A percentile compares a stretch with the other conserved stretches of the same genome.
Evolutionary conservation across 2,329 filamentous ascomycete genomes (phyloP).

Genomic region (Capronia epimyces): DNA sequence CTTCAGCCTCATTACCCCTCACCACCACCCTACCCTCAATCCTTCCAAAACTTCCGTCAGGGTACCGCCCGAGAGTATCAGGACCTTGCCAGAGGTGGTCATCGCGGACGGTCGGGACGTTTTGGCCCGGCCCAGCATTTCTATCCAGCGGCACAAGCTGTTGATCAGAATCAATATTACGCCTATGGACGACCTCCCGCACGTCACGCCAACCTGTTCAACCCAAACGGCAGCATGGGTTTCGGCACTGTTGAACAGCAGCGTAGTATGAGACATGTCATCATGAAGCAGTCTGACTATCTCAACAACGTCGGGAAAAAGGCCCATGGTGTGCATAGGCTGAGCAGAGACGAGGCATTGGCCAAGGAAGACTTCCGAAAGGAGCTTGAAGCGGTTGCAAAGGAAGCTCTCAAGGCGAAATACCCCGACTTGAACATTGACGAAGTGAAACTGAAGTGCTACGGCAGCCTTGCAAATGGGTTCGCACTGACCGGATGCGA

Average conservation of each 20-base stretch:
- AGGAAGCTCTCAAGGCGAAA: slow-evolving; percentile 41
- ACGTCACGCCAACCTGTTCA: slow-evolving; percentile 13
- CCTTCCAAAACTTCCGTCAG: slow-evolving; percentile 5
- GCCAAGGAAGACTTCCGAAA: slow-evolving; percentile 67
- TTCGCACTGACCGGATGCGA: slow-evolving; percentile 86
- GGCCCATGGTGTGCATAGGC: slow-evolving; percentile 13
- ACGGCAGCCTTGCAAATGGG: slow-evolving; percentile 76
- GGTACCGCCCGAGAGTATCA: slow-evolving; percentile 22
- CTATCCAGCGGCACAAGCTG: not conserved
- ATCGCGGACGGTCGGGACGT: slow-evolving; percentile 1
- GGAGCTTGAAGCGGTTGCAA: slow-evolving; percentile 60
- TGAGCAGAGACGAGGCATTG: slow-evolving; percentile 49
- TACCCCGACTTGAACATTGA: slow-evolving; percentile 45
- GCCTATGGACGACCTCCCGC: slow-evolving; percentile 14
- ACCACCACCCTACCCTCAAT: not conserved
- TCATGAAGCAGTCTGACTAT: slow-evolving; percentile 27
- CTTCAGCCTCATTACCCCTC: slow-evolving; percentile 2
- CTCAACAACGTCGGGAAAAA: slow-evolving; percentile 18
- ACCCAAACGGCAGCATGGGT: slow-evolving; percentile 10
- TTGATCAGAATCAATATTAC: not conserved
- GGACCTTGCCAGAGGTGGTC: slow-evolving; percentile 19
- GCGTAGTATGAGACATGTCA: slow-evolving; percentile 13
- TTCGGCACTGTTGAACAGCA: slow-evolving; percentile 19
- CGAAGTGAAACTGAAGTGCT: slow-evolving; percentile 66
- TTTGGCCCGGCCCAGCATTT: slow-evolving; percentile 6